A percentile compares a stretch with the other conserved stretches of the same genome.
Evolutionary conservation across 129 eudicot genomes (phyloP).

Genomic region (Helichrysum umbraculigerum): DNA sequence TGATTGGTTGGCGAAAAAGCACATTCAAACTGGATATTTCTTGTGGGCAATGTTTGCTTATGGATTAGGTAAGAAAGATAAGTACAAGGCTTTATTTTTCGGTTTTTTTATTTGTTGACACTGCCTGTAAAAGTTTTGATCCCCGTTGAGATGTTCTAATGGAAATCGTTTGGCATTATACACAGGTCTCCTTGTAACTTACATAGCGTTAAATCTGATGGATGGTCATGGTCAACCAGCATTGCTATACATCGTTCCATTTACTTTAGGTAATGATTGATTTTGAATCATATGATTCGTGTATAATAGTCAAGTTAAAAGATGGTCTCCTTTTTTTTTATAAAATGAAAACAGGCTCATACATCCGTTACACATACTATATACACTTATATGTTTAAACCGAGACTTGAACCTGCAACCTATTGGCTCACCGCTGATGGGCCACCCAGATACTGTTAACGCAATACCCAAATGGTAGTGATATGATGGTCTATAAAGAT

Average conservation of each 20-base stretch:
- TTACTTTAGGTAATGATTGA: constrained; percentile 58
- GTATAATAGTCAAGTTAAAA: neutral
- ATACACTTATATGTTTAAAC: no score
- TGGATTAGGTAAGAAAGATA: constrained; percentile 60
- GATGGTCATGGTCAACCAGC: constrained; percentile 96
- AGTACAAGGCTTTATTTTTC: neutral
- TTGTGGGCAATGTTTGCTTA: constrained; percentile 86
- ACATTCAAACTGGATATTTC: constrained; percentile 69
- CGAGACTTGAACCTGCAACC: no score
- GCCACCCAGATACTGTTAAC: no score
- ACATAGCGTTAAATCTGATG: constrained; percentile 79
- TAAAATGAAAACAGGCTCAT: no score
- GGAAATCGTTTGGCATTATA: constrained; percentile 17
- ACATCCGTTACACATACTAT: no score
- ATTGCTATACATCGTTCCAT: constrained; percentile 85
- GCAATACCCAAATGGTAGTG: no score
- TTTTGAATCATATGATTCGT: constrained; percentile 4
- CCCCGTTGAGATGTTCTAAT: constrained; percentile 9
- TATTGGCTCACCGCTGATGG: no score
- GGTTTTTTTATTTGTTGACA: neutral
- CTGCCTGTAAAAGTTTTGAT: neutral
- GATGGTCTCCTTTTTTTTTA: neutral
- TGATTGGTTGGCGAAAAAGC: constrained; percentile 84
- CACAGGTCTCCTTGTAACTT: constrained; percentile 81
- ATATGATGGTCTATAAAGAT: neutral